Evolutionary conservation across 139 green algal genomes (phyloP).

Genomic region (Chlamydomonas sp.): DNA sequence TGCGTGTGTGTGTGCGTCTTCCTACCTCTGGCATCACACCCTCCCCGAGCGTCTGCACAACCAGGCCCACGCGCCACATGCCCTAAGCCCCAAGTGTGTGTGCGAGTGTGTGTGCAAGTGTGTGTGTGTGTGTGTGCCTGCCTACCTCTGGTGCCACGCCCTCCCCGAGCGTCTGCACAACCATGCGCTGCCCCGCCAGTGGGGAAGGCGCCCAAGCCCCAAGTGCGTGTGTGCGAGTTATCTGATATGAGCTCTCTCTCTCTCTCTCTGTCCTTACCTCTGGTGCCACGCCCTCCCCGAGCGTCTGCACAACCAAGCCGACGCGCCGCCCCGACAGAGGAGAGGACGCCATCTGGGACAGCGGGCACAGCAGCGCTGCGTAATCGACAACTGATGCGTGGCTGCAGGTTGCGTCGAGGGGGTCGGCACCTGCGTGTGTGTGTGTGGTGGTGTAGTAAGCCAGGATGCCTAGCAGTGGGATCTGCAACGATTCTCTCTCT

Average conservation of each 20-base stretch:
- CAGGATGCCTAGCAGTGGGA: too few species aligned
- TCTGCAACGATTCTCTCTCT: too few species aligned
- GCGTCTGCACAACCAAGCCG: conserved; percentile 73
- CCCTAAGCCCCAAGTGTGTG: too few species aligned
- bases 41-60: conserved; percentile 73
- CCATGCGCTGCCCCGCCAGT: too few species aligned
- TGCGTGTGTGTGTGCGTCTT: too few species aligned
- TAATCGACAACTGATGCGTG: conserved; percentile 26
- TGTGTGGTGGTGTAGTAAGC: neutral
- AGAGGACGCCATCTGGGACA: conserved; percentile 28
- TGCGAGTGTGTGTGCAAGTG: too few species aligned
- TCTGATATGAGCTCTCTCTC: too few species aligned
- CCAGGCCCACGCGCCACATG: conserved; percentile 60
- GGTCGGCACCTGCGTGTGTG: conserved; percentile 47
- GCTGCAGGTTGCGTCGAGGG: conserved; percentile 60
- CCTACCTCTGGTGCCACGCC: neutral
- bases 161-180: conserved; percentile 1
- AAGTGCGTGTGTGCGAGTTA: too few species aligned
- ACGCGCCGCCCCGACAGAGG: conserved; percentile 64
- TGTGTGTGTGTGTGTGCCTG: too few species aligned
- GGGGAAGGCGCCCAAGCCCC: too few species aligned
- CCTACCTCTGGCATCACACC: conserved; percentile 60
- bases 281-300: conserved; percentile 67
- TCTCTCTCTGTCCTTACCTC: too few species aligned
- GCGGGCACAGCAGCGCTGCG: conserved; percentile 35